Evolutionary conservation across 352 stramenopile species (phyloP).

Genomic region (Phytophthora fragariae): DNA sequence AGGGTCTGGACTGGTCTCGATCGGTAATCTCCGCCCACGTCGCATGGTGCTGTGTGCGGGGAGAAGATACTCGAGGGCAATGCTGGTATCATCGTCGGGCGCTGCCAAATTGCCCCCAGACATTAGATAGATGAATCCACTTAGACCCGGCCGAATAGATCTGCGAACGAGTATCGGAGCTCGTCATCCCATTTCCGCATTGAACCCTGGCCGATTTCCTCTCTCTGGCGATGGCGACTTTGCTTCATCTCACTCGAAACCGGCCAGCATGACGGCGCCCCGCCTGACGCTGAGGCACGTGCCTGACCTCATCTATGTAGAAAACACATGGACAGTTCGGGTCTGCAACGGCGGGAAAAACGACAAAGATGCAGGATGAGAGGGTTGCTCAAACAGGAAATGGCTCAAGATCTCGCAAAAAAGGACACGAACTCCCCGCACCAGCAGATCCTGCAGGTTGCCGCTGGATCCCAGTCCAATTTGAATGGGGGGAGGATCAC

Average conservation of each 20-base stretch:
- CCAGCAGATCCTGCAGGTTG: conserved; percentile 20
- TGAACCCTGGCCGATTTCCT: background rate
- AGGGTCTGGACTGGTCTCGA: conserved; percentile 20
- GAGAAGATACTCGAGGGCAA: background rate
- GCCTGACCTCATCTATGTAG: conserved; percentile 39
- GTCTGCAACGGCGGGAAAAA: conserved; percentile 39
- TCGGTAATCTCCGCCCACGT: background rate
- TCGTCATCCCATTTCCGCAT: background rate
- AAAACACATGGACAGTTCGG: background rate
- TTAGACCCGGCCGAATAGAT: background rate
- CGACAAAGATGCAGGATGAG: conserved; percentile 13
- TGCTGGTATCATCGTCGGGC: conserved; percentile 3
- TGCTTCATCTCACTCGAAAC: conserved; percentile 1
- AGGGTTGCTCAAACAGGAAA: conserved; percentile 25
- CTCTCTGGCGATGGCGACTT: background rate
- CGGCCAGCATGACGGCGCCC: background rate
- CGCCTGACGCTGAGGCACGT: conserved; percentile 7
- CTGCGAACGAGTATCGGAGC: background rate
- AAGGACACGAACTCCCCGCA: background rate
- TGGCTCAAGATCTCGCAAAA: conserved; percentile 13
- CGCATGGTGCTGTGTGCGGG: conserved; percentile 5
- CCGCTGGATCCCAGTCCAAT: background rate
- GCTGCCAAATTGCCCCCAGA: background rate
- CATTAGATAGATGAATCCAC: background rate
- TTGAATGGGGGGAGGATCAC: conserved; percentile 9